Evolutionary conservation across 768 basidiomycete species (phyloP).

Genomic region (Podaxis rugospora): DNA sequence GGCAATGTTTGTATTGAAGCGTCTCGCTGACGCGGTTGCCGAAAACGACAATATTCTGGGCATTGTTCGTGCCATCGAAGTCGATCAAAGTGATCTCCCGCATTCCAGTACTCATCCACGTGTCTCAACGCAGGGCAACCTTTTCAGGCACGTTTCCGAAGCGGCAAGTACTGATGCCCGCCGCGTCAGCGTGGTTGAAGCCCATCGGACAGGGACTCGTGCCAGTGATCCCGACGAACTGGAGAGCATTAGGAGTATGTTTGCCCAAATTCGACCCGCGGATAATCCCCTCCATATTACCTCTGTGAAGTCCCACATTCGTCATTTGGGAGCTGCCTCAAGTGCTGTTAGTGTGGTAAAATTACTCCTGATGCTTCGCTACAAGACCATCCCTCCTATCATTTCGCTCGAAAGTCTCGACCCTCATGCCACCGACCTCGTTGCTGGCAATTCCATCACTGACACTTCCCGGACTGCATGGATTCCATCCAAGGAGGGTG

Average conservation of each 20-base stretch:
- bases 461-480: constrained; percentile 36
- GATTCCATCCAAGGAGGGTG: constrained; percentile 28
- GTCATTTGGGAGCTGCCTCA: constrained; percentile 73
- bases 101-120: constrained; percentile 73
- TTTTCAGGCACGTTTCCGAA: constrained; percentile 47
- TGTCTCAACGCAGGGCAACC: constrained; percentile 47
- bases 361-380: constrained; percentile 61
- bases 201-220: constrained; percentile 72
- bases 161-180: constrained; percentile 38
- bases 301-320: constrained; percentile 70
- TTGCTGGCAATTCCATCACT: constrained; percentile 46
- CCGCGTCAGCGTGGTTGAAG: constrained; percentile 61
- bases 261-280: constrained; percentile 35
- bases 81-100: constrained; percentile 66
- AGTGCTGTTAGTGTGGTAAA: constrained; percentile 71
- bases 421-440: constrained; percentile 46
- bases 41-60: constrained; percentile 68
- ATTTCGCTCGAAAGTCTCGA: constrained; percentile 57
- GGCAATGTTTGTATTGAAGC: constrained; percentile 67
- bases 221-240: constrained; percentile 68
- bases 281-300: constrained; percentile 59
- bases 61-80: constrained; percentile 63
- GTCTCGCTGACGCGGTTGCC: constrained; percentile 56
- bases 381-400: constrained; percentile 51
- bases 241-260: constrained; percentile 53